Percentiles rank a stretch among this genome's conserved stretches.
Conservation (phyloP, 2,329 filamentous ascomycete species). For the Ceratocystis eucalypticola region DNA sequence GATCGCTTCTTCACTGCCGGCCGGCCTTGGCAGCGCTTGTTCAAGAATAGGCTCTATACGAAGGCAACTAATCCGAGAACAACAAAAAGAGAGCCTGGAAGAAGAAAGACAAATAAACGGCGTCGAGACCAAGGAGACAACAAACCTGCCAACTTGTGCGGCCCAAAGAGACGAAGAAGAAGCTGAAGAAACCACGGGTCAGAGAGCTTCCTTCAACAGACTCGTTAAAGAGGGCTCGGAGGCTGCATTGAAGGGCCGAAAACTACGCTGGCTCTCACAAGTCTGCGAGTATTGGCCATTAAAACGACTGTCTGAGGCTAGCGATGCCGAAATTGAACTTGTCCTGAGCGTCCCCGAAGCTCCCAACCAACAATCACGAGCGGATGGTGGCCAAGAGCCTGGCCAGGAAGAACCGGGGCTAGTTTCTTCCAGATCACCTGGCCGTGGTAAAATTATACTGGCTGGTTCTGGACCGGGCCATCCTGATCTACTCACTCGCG, state of each 20-base stretch:
- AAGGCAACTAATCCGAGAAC: constrained; percentile 59
- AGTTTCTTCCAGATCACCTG: not conserved
- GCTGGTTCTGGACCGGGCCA: constrained; percentile 89
- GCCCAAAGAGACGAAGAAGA: constrained; percentile 22
- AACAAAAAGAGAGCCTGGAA: constrained; percentile 30
- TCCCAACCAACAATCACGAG: constrained; percentile 18
- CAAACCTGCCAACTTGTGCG: constrained; percentile 22
- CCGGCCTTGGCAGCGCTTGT: constrained; percentile 62
- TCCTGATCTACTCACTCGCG: constrained; percentile 76
- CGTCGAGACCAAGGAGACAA: not conserved
- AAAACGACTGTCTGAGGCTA: constrained; percentile 63
- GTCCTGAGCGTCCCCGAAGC: constrained; percentile 57
- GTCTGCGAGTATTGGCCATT: constrained; percentile 99
- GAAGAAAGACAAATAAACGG: not conserved
- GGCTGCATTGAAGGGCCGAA: constrained; percentile 59
- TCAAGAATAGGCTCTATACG: constrained; percentile 62
- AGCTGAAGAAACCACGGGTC: constrained; percentile 51
- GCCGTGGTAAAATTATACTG: constrained; percentile 61
- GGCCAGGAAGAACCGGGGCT: not conserved
- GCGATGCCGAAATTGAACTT: constrained; percentile 61
- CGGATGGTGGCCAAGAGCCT: not conserved
- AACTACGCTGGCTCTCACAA: constrained; percentile 87
- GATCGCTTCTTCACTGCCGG: constrained; percentile 65
- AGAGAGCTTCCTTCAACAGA: constrained; percentile 71
- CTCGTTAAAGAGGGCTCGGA: constrained; percentile 62